A percentile compares a stretch with the other conserved stretches of the same genome.
Evolutionary conservation across 2,329 filamentous ascomycete species (phyloP).

Genomic region (Purpureocillium takamizusanense): DNA sequence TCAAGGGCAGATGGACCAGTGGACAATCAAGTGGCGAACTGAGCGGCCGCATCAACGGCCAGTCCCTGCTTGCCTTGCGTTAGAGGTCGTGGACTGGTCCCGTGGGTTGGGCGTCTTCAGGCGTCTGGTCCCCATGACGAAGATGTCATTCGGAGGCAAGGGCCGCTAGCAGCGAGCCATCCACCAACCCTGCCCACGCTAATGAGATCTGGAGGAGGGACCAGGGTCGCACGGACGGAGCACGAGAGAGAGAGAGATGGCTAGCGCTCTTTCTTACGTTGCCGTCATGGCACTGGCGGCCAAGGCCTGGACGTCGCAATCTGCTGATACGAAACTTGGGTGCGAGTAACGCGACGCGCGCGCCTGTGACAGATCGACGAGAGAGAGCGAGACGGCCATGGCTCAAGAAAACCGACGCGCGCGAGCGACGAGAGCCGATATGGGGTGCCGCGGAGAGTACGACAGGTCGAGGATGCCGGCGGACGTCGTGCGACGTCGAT

Average conservation of each 20-base stretch:
- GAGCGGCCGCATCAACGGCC: no score
- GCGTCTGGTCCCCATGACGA: not conserved
- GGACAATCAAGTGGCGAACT: no score
- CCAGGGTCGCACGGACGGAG: no score
- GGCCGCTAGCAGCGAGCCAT: not conserved
- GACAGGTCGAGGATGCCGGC: no score
- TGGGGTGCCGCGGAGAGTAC: no score
- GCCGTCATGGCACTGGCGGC: not conserved
- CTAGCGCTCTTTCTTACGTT: not conserved
- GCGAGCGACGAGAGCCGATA: no score
- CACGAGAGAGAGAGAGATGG: no score
- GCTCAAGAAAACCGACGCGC: no score
- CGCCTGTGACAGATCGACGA: not conserved
- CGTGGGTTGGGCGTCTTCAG: conserved; percentile 1
- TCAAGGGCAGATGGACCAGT: no score
- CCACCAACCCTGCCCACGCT: not conserved
- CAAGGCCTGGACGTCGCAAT: not conserved
- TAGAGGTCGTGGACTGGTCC: not conserved
- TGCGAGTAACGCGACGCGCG: not conserved
- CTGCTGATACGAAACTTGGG: not conserved
- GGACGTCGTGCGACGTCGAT: no score
- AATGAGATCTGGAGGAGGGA: not conserved
- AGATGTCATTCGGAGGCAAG: conserved; percentile 1
- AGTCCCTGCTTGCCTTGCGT: no score
- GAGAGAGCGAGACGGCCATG: no score